phyloP scores from a whole-genome alignment of 352 stramenopile species.

The Phytophthora foliorum region DNA sequence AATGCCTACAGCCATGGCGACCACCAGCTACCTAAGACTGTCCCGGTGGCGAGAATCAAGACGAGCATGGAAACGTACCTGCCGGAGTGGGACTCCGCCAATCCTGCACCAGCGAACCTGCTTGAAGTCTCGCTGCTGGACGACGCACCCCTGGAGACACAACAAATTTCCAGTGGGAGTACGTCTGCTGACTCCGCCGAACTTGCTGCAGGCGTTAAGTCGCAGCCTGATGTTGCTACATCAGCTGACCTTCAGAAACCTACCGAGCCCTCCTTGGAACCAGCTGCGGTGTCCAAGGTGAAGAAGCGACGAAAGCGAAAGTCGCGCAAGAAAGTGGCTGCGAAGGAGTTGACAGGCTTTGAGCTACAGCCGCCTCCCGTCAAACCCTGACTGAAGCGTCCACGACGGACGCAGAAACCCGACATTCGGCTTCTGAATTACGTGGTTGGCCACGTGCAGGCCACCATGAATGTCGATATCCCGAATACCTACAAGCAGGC shows the following conservation, averaged over 20 bases:
- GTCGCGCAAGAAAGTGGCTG: constrained; percentile 1
- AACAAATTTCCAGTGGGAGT: constrained; percentile 2
- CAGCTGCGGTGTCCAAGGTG: constrained; percentile 4
- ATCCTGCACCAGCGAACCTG: background rate
- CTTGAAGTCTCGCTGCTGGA: background rate
- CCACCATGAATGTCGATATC: background rate
- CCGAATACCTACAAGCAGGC: constrained; percentile 8
- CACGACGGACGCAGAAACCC: no score
- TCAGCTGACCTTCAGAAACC: background rate
- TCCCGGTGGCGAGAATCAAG: constrained; percentile 10
- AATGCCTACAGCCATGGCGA: background rate
- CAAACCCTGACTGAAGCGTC: no score
- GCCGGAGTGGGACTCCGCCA: background rate
- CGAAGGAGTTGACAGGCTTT: no score
- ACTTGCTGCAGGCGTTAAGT: background rate
- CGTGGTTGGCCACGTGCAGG: no score
- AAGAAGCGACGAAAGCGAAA: background rate
- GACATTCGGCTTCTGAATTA: no score
- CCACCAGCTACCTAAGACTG: background rate
- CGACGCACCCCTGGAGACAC: background rate
- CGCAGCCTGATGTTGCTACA: background rate
- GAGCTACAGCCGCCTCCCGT: no score
- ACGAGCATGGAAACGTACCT: constrained; percentile 16
- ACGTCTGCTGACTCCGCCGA: background rate
- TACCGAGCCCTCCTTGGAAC: background rate